Evolutionary conservation across 2,329 filamentous ascomycete species (phyloP), one percentile per base, ranked within the genome.

Genomic region (Aspergillus sp.): DNA sequence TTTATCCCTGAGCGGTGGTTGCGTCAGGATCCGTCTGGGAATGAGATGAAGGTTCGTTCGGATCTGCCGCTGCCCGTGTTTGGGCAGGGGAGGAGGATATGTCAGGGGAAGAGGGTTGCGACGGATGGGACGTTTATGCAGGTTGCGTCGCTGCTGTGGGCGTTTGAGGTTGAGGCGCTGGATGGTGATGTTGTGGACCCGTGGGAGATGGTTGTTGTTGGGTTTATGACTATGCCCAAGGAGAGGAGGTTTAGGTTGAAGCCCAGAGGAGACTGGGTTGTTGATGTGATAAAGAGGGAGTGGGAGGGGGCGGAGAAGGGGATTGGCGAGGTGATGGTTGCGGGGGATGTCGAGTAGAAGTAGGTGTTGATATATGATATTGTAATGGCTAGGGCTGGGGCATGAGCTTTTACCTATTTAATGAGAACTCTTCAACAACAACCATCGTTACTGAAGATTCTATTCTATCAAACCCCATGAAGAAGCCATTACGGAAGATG

Each of bases 161-260:
- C 64, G 5, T 67, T 66, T 46, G 66, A 68, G 47, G 48, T 68
- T 4, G 54, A 63, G 53, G 27, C 41, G 0, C 33, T 45, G 17
- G 48, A 12, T 22, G 51, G 62, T 3, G 64, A 59, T 8, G 59
- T 44, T 22, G 53, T 66, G n/a, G 66, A 65, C 60, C 64, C 60
- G 2, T 64, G 59, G 61, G 61, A 51, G 3, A 67, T 68, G 66
- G 54, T 54, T 1, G 66, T 67, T 11, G 61, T 54, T 42, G 66
- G 66, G 1, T 68, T 66, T 40, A 65, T 68, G 66, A 65, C 64
- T 4, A 64, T 62, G 57, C 66, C 66, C 2, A 46, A 13, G 27
- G 60, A 63, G 45, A 2, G 61, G 5, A 59, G 55, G n/a, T 54
- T 68, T 5, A 60, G 58, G 39, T 62, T 68, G 3, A 60, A 55